Evolutionary conservation across 78 protist species (phyloP).

Genomic region (Mastigamoeba balamuthi): DNA sequence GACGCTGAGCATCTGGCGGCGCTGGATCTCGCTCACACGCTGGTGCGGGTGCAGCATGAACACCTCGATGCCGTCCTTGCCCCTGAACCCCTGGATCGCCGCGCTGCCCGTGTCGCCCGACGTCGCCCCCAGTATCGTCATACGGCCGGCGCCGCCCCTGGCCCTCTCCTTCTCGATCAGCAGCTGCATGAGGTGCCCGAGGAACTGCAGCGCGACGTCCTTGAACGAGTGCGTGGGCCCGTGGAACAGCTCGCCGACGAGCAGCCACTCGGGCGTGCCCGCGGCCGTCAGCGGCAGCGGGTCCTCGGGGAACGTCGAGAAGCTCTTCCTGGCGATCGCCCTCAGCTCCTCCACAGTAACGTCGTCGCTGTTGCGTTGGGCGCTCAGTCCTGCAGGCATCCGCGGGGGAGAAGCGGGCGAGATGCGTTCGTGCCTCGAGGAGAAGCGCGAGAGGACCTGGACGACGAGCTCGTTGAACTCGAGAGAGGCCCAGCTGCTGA

Average conservation of each 20-base stretch:
- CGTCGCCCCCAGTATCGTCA: constrained; percentile 69
- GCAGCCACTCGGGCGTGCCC: background rate
- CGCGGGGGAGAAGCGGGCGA: background rate
- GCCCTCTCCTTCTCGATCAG: background rate
- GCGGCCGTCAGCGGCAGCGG: background rate
- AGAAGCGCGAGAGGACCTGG: constrained; percentile 2
- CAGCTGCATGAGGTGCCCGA: constrained; percentile 51
- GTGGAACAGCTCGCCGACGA: constrained; percentile 56
- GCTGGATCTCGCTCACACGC: constrained; percentile 39
- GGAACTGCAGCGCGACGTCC: constrained; percentile 72
- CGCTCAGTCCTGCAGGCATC: background rate
- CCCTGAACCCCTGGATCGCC: constrained; percentile 45
- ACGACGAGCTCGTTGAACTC: constrained; percentile 11
- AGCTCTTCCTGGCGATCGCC: background rate
- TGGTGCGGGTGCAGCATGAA: constrained; percentile 55
- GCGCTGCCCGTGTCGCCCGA: constrained; percentile 77
- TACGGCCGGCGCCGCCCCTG: background rate
- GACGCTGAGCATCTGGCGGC: constrained; percentile 47
- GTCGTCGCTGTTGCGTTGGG: background rate
- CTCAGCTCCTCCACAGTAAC: background rate
- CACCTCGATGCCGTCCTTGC: constrained; percentile 30
- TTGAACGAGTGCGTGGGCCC: constrained; percentile 75
- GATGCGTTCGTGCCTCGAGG: background rate
- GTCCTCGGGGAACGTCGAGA: background rate
- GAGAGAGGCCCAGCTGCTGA: constrained; percentile 16